Conservation (phyloP, 2,329 filamentous ascomycete genomes). For the Hypoxylon sp. region DNA sequence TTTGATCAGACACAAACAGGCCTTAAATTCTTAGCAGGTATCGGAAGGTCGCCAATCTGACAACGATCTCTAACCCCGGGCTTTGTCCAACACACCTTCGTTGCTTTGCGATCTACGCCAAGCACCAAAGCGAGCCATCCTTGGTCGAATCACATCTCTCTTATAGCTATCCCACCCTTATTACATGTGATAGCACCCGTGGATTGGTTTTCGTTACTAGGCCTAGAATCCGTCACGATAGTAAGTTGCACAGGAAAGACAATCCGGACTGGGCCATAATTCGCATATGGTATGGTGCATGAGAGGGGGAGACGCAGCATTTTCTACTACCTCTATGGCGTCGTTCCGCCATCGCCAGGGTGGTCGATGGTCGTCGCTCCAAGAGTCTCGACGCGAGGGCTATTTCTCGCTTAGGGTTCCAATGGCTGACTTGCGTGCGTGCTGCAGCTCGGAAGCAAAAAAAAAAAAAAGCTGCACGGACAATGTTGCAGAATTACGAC, state of each 20-base stretch:
- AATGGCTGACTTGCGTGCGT: constrained; percentile 19
- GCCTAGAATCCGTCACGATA: constrained; percentile 29
- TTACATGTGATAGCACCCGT: constrained; percentile 24
- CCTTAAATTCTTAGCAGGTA: constrained; percentile 8
- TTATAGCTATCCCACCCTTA: constrained; percentile 31
- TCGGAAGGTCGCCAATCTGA: constrained; percentile 24
- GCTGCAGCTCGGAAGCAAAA: constrained; percentile 29
- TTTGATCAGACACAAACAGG: constrained; percentile 29
- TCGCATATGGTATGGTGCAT: constrained; percentile 10
- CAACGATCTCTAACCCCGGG: constrained; percentile 27
- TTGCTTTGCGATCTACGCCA: constrained; percentile 36
- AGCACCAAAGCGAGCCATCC: constrained; percentile 31
- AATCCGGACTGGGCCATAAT: constrained; percentile 34
- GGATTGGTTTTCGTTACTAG: constrained; percentile 26
- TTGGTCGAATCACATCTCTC: constrained; percentile 34
- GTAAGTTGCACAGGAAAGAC: constrained; percentile 24
- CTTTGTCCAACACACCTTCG: constrained; percentile 36
- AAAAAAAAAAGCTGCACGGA: constrained; percentile 23
- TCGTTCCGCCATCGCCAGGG: constrained; percentile 8
- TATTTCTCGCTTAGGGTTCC: constrained; percentile 17
- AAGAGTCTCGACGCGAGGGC: constrained; percentile 23
- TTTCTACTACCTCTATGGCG: constrained; percentile 5
- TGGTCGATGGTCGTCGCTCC: constrained; percentile 10
- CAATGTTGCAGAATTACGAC: constrained; percentile 35
- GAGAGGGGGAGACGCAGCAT: constrained; percentile 11